These are phyloP conservation scores for Lachnellula subtilissima DNA, from an alignment of 2,329 filamentous ascomycete genomes.

Conservation along the genomic window DNA sequence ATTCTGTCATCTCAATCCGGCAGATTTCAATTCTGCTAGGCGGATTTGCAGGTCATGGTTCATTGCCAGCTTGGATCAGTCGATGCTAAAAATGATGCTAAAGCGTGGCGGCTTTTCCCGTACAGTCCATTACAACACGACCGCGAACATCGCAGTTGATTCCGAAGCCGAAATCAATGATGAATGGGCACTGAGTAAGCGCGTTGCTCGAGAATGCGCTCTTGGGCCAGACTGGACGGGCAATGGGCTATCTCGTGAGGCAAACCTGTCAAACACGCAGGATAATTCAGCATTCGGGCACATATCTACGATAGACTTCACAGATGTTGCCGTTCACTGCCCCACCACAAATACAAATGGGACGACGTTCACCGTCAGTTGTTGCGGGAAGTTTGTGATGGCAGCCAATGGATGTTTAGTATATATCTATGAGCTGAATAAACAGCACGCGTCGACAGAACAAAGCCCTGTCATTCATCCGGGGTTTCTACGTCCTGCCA, in stretches of 20 bases:
- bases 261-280: constrained; percentile 1
- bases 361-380: constrained; percentile 41
- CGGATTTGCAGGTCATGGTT: constrained; percentile 58
- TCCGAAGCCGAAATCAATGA: constrained; percentile 12
- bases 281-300: constrained; percentile 30
- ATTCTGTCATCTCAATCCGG: constrained; percentile 31
- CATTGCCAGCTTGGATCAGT: constrained; percentile 47
- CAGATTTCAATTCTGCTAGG: constrained; percentile 54
- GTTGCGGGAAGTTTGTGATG: constrained; percentile 54
- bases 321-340: constrained; percentile 30
- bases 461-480: constrained; percentile 7
- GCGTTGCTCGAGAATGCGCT: constrained; percentile 39
- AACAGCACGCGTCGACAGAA: constrained; percentile 7
- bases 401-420: constrained; percentile 50
- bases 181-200: constrained; percentile 38
- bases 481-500: constrained; percentile 39
- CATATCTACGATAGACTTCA: constrained; percentile 35
- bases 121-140: constrained; percentile 33
- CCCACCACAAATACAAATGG: constrained; percentile 18
- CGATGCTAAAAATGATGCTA: constrained; percentile 49
- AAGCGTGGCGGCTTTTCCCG: constrained; percentile 51
- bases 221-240: constrained; percentile 30
- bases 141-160: constrained; percentile 17
- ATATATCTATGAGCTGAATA: constrained; percentile 46
- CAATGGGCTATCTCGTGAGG: constrained; percentile 19